Base-by-base conservation (phyloP, 179 eudicot genomes). In the Sideroxylon spinosum region DNA sequence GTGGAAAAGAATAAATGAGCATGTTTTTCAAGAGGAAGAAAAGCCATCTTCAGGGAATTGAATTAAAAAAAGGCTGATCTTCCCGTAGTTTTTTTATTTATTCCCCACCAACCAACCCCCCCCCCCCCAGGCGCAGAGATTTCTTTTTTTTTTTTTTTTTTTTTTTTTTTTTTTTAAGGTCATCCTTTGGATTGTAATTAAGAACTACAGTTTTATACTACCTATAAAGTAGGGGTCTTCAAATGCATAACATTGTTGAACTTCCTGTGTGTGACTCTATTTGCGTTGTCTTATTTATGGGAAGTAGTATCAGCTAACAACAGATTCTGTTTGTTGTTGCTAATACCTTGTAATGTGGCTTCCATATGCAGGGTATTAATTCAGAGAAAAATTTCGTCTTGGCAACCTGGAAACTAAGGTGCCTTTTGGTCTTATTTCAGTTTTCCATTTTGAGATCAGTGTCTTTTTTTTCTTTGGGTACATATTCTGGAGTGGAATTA, bases 321-420 rank as follows among this genome's bases (percentile, higher is more conserved):
- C 26, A 71, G 32, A 9, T 52, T 28, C 22, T 25, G 44, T 71
- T 50, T 5, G 13, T 13, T 5, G 22, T 52, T 25, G 14, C 29
- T 19, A 10, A 66, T 28, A 49, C 50, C 50, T 73, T 17, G 16
- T 25, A 2, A 56, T 56, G 37, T 37, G 52, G 13, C 29, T 71
- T 68, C 23, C 23, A 25, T 68, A 44, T 77, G 83, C 93, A 92
- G 95, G 93, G 88, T 65, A 29, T 66, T 69, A 76, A 81, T 79
- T 79, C 81, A 44, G 83, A 82, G 63, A 74, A 70, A 71, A 78
- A 75, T 55, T 85, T 72, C 82, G 85, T 93, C 9, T 77, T 83
- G 74, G 98, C 98, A 61, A 86, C 86, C 52, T 93, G 98, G 98
- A 90, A 85, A 68, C 77, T 93, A 28, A 92, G 98, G 98, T 92